Evolutionary conservation across 768 basidiomycete species (phyloP).

Genomic region (Udeniomyces megalosporus): DNA sequence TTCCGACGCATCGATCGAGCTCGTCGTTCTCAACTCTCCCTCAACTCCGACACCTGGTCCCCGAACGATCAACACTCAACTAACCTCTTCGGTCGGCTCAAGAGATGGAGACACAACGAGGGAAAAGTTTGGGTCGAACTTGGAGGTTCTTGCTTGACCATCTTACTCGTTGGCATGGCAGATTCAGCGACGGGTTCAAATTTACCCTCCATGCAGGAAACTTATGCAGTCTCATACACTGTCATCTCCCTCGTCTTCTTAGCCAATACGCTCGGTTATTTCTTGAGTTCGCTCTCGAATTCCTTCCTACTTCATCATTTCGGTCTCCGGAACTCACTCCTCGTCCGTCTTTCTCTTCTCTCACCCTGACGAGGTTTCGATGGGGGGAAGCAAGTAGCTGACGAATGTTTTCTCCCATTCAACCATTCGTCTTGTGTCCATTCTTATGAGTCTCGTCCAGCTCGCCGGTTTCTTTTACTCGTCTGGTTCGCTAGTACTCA

Average conservation of each 20-base stretch:
- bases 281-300: constrained; percentile 9
- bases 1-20: neutral
- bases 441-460: neutral
- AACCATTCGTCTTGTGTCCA: neutral
- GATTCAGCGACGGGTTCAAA: constrained; percentile 18
- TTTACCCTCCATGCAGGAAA: neutral
- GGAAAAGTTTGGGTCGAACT: neutral
- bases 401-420: too few relatives aligned
- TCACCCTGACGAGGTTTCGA: neutral
- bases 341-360: neutral
- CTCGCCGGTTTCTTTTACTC: neutral
- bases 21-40: neutral
- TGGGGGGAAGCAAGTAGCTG: too few relatives aligned
- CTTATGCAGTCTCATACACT: constrained; percentile 17
- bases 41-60: too few relatives aligned
- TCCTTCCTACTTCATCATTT: constrained; percentile 19
- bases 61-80: neutral
- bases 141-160: neutral
- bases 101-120: neutral
- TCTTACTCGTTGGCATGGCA: constrained; percentile 14
- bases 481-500: constrained; percentile 3
- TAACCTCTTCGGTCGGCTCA: neutral
- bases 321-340: constrained; percentile 15
- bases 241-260: constrained; percentile 20
- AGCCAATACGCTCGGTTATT: constrained; percentile 7